Evolutionary conservation across 108 stramenopile genomes (phyloP).

Genomic region (Bacterosira constricta): DNA sequence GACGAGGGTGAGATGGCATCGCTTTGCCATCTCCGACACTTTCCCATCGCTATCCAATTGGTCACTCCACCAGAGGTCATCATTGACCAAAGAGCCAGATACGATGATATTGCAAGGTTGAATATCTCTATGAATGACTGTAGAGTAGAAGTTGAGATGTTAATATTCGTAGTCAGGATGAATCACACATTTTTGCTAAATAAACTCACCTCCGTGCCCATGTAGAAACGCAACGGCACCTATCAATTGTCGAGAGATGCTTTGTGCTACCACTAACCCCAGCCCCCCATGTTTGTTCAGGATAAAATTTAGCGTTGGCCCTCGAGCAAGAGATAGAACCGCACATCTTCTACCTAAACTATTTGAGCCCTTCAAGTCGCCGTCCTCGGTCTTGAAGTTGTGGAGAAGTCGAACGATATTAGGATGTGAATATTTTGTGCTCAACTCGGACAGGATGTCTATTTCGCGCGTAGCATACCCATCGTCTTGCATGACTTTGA

Average conservation of each 20-base stretch:
- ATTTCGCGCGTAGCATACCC: constrained; percentile 81
- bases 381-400: constrained; percentile 52
- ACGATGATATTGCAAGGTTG: constrained; percentile 75
- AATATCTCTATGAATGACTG: constrained; percentile 86
- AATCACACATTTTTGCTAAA: neutral
- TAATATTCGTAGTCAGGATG: no score
- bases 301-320: constrained; percentile 72
- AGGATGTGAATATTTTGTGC: constrained; percentile 55
- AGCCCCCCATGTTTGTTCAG: constrained; percentile 78
- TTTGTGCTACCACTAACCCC: constrained; percentile 67
- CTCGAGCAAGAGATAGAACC: constrained; percentile 47
- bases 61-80: constrained; percentile 76
- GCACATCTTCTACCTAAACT: constrained; percentile 26
- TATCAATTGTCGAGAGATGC: constrained; percentile 71
- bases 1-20: constrained; percentile 75
- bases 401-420: constrained; percentile 77
- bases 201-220: constrained; percentile 54
- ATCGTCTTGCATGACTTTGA: constrained; percentile 76
- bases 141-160: no score
- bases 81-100: constrained; percentile 24
- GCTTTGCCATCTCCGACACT: constrained; percentile 40
- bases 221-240: constrained; percentile 82
- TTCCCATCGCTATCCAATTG: constrained; percentile 53
- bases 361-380: constrained; percentile 46
- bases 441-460: constrained; percentile 68